phyloP scores from a whole-genome alignment of 2,329 filamentous ascomycete genomes.

The Sporothrix schenckii region DNA sequence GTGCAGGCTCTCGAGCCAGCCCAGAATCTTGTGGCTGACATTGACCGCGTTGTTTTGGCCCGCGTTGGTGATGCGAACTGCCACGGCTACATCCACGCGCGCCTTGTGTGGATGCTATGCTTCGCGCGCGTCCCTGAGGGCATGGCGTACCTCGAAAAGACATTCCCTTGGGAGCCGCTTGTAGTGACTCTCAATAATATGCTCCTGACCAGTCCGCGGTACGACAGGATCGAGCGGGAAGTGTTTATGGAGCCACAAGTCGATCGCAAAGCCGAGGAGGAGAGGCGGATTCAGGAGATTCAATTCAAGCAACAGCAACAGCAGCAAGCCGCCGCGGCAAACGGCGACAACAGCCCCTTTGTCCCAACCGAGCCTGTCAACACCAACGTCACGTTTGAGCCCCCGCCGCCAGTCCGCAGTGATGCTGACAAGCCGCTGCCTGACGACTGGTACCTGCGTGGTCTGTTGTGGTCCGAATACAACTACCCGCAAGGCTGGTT shows the following conservation, averaged over 20 bases:
- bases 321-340: background rate
- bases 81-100: conserved; percentile 64
- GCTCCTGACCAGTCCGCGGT: conserved; percentile 37
- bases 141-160: conserved; percentile 49
- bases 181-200: conserved; percentile 47
- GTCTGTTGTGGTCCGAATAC: conserved; percentile 61
- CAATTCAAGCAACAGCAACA: background rate
- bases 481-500: conserved; percentile 66
- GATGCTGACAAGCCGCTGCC: conserved; percentile 60
- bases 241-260: conserved; percentile 45
- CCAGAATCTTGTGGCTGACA: conserved; percentile 46
- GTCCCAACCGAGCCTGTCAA: background rate
- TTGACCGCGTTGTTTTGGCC: conserved; percentile 52
- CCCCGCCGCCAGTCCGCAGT: conserved; percentile 29
- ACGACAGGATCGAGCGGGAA: conserved; percentile 46
- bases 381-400: background rate
- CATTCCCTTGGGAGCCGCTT: conserved; percentile 47
- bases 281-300: background rate
- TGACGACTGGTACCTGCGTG: conserved; percentile 69
- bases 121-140: conserved; percentile 49
- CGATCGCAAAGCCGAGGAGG: background rate
- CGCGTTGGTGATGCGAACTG: conserved; percentile 61
- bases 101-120: conserved; percentile 61
- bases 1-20: background rate
- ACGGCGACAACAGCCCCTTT: background rate